These are phyloP conservation scores for Schizopora paradoxa DNA, from an alignment of 1,284 basidiomycete genomes.

Conservation along the genomic window DNA sequence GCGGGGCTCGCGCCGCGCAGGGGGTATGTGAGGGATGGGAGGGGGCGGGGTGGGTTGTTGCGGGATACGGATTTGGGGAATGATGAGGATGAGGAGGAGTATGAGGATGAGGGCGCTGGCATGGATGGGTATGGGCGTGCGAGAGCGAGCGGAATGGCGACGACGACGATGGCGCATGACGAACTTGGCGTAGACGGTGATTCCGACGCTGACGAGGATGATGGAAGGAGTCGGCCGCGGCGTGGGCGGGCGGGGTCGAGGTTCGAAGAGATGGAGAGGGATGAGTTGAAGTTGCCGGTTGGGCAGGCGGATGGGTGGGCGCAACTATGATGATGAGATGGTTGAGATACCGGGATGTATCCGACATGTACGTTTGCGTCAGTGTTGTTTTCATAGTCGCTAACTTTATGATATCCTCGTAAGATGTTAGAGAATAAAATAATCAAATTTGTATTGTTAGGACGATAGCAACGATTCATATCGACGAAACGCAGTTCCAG, in stretches of 20 bases:
- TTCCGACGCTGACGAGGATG: conserved; percentile 7
- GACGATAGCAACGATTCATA: too few species aligned
- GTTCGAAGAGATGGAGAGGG: conserved; percentile 32
- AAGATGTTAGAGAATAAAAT: too few species aligned
- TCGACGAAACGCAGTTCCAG: too few species aligned
- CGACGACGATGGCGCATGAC: too few species aligned
- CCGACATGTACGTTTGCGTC: too few species aligned
- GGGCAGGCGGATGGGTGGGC: conserved; percentile 57
- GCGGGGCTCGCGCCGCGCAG: conserved; percentile 50
- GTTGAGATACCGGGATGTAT: too few species aligned
- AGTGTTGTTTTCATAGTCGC: too few species aligned
- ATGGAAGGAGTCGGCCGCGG: conserved; percentile 2
- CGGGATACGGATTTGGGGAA: conserved; percentile 6
- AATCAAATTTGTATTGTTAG: too few species aligned
- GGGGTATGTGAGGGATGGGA: conserved; percentile 44
- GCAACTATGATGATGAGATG: conserved; percentile 30
- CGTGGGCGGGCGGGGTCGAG: conserved; percentile 13
- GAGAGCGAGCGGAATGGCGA: too few species aligned
- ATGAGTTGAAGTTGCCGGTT: conserved; percentile 57
- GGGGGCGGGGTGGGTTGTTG: conserved; percentile 9
- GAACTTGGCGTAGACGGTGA: conserved; percentile 19
- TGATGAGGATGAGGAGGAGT: conserved; percentile 21
- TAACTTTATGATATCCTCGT: too few species aligned
- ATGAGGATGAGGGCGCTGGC: conserved; percentile 22
- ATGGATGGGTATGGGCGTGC: too few species aligned